phyloP scores from a whole-genome alignment of 2,329 filamentous ascomycete species.

The Phyllosticta ampelicida region DNA sequence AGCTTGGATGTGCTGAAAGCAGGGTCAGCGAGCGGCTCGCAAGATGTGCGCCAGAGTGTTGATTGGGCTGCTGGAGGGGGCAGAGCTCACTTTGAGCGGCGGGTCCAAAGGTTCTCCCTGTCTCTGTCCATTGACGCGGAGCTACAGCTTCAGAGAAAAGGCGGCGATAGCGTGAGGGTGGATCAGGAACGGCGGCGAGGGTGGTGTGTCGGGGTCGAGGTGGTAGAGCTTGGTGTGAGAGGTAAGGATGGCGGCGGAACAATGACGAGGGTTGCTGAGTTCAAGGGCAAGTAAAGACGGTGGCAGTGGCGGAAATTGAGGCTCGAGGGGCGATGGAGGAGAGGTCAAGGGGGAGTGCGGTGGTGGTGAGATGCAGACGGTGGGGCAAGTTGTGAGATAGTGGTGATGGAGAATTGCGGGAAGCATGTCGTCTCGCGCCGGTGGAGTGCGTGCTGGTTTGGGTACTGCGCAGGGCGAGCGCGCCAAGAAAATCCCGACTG shows the following conservation, averaged over 20 bases:
- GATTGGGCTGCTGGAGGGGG: neutral
- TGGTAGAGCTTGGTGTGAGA: neutral
- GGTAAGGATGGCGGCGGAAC: neutral
- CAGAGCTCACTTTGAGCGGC: conserved; percentile 64
- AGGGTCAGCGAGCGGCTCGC: conserved; percentile 11
- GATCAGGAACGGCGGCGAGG: neutral
- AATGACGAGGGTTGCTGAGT: neutral
- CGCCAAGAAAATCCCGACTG: conserved; percentile 5
- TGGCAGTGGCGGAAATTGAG: neutral
- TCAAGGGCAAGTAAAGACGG: neutral
- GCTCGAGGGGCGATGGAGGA: neutral
- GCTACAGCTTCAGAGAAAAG: neutral
- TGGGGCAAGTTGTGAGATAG: neutral
- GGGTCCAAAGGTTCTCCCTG: conserved; percentile 54
- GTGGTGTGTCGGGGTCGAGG: neutral
- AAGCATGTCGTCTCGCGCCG: conserved; percentile 11
- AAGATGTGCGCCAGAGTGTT: conserved; percentile 10
- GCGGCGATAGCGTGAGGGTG: neutral
- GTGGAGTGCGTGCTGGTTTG: conserved; percentile 5
- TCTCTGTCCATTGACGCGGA: conserved; percentile 29
- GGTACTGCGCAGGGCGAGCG: conserved; percentile 5
- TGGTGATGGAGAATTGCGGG: conserved; percentile 10
- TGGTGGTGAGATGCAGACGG: conserved; percentile 3
- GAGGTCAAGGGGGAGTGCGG: neutral
- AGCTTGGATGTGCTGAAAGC: conserved; percentile 68